These are phyloP conservation scores for Debaryomycetaceae sp. DNA, from an alignment of 1,139 yeast species.

Conservation along the genomic window DNA sequence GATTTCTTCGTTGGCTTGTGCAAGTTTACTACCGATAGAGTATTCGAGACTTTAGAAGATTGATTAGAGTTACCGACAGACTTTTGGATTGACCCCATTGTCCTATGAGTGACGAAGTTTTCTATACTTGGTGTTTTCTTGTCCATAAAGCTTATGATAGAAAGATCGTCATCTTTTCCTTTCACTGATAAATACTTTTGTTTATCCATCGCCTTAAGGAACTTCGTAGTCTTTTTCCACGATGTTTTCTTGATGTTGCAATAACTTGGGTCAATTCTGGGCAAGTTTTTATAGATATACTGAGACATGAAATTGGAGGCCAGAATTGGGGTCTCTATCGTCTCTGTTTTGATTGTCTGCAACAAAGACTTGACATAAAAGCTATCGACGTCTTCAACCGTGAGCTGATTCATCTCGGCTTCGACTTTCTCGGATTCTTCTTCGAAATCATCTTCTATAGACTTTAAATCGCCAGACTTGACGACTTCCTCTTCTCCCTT, in stretches of 20 bases:
- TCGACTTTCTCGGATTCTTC: constrained; percentile 17
- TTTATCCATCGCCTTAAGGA: constrained; percentile 81
- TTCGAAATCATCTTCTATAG: constrained; percentile 7
- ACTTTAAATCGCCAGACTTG: background rate
- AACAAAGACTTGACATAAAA: constrained; percentile 66
- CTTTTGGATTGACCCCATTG: constrained; percentile 10
- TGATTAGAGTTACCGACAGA: background rate
- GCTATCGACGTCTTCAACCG: constrained; percentile 71
- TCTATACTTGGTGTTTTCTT: constrained; percentile 49
- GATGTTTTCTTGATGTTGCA: constrained; percentile 77
- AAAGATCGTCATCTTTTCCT: constrained; percentile 73
- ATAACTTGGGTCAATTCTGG: constrained; percentile 47
- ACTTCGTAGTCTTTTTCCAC: constrained; percentile 87
- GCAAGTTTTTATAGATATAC: constrained; percentile 68
- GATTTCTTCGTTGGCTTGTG: constrained; percentile 56
- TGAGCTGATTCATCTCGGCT: constrained; percentile 35
- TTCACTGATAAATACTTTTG: constrained; percentile 59
- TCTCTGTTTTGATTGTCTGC: constrained; percentile 62
- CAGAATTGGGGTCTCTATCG: constrained; percentile 55
- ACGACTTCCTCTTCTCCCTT: constrained; percentile 9
- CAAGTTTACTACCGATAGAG: constrained; percentile 35
- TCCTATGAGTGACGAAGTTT: constrained; percentile 59
- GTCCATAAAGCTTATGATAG: constrained; percentile 49
- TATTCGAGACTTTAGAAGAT: constrained; percentile 12
- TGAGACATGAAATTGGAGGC: constrained; percentile 75